Percentiles rank a stretch among this genome's conserved stretches.
Evolutionary conservation across 257 asterid species (phyloP).

Genomic region (Verbascum thapsus): DNA sequence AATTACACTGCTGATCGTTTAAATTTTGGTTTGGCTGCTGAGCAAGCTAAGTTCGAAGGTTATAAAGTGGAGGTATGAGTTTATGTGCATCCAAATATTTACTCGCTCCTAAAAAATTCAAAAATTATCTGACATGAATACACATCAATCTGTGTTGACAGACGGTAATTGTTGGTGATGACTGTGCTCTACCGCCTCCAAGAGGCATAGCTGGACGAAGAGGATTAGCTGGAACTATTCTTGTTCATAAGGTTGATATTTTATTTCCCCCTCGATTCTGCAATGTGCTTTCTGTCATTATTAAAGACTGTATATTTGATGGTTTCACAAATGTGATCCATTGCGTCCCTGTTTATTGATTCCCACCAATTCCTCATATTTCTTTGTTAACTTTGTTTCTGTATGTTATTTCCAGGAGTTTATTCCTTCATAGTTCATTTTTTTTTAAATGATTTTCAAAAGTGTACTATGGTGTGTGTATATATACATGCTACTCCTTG

Average conservation of each 20-base stretch:
- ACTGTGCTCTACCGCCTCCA: slow-evolving; percentile 99
- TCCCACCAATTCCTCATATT: background rate
- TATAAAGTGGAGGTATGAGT: slow-evolving; percentile 83
- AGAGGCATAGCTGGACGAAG: slow-evolving; percentile 99
- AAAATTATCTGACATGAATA: slow-evolving; percentile 18
- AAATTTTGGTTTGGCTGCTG: slow-evolving; percentile 98
- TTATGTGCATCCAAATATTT: slow-evolving; percentile 7
- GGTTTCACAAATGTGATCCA: background rate
- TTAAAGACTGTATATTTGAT: slow-evolving; percentile 17
- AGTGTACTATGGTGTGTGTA: background rate
- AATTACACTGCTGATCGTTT: slow-evolving; percentile 95
- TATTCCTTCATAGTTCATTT: background rate
- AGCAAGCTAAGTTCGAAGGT: slow-evolving; percentile 97
- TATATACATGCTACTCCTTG: background rate
- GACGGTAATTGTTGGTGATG: slow-evolving; percentile 99
- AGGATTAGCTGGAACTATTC: slow-evolving; percentile 97
- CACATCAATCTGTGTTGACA: slow-evolving; percentile 37
- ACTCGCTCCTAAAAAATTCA: slow-evolving; percentile 14
- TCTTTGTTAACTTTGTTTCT: background rate
- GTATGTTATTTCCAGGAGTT: slow-evolving; percentile 11
- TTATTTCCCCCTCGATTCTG: slow-evolving; percentile 16
- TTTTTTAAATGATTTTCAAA: background rate
- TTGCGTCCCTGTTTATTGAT: slow-evolving; percentile 16
- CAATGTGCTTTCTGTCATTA: slow-evolving; percentile 27
- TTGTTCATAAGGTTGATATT: slow-evolving; percentile 81